Conservation (phyloP, 2,329 filamentous ascomycete species). For the Bipolaris gigantea region DNA sequence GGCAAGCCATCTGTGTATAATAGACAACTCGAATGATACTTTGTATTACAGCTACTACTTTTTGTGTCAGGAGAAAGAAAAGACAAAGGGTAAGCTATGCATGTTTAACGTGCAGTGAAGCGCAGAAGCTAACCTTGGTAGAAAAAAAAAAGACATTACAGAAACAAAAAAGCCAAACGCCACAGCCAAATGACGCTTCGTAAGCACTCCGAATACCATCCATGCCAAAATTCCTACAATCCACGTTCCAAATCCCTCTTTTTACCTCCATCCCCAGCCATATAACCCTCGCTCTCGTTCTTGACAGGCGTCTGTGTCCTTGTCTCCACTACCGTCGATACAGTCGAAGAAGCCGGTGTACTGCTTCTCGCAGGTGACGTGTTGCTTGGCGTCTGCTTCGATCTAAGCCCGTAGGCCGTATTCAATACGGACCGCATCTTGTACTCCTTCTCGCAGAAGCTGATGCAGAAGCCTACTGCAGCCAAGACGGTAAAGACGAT, state of each 20-base stretch:
- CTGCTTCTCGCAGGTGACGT: not conserved
- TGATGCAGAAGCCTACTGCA: constrained; percentile 38
- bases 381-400: constrained; percentile 5
- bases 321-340: not conserved
- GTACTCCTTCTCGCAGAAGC: constrained; percentile 43
- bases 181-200: too few relatives aligned
- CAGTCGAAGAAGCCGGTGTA: not conserved
- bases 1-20: too few relatives aligned
- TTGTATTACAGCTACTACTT: too few relatives aligned
- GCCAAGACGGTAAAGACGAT: constrained; percentile 40
- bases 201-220: too few relatives aligned
- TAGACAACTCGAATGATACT: too few relatives aligned
- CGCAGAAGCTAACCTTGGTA: too few relatives aligned
- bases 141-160: too few relatives aligned
- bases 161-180: too few relatives aligned
- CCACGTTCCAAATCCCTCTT: not conserved
- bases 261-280: not conserved
- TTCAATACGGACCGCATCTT: constrained; percentile 45
- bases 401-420: constrained; percentile 46
- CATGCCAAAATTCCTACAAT: too few relatives aligned
- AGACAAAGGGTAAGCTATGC: too few relatives aligned
- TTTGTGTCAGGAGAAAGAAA: too few relatives aligned
- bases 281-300: not conserved
- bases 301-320: not conserved
- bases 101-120: too few relatives aligned